phyloP scores from a whole-genome alignment of 164 flowering plant species.

The Taxillus chinensis region DNA sequence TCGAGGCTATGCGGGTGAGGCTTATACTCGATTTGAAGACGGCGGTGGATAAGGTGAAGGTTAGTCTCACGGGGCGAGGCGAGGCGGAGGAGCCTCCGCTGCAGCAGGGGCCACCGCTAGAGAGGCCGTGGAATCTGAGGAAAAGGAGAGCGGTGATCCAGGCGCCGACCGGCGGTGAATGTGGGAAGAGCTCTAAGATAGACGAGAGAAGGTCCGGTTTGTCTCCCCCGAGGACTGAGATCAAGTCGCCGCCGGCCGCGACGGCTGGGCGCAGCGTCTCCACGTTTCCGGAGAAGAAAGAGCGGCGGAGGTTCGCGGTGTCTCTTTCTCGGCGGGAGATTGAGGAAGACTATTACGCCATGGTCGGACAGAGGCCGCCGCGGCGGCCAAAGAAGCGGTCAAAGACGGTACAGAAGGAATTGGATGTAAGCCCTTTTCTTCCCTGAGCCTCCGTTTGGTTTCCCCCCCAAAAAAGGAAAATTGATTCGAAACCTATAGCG shows the following conservation, averaged over 20 bases:
- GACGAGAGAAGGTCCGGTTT: conserved; percentile 12
- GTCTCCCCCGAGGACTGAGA: conserved; percentile 24
- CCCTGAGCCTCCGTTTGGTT: background rate
- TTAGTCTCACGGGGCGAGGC: conserved; percentile 25
- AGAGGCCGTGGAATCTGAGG: conserved; percentile 70
- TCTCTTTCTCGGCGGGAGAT: conserved; percentile 50
- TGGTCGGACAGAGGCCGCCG: conserved; percentile 47
- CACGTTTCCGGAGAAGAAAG: conserved; percentile 21
- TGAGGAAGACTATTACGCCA: conserved; percentile 56
- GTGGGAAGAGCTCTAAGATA: conserved; percentile 10
- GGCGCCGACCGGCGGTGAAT: conserved; percentile 24
- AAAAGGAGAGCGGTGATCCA: conserved; percentile 53
- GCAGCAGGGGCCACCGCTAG: conserved; percentile 11
- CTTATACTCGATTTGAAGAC: conserved; percentile 45
- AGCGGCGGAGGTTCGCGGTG: conserved; percentile 34
- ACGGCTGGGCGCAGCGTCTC: conserved; percentile 4
- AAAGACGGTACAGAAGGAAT: conserved; percentile 36
- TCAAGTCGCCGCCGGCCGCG: conserved; percentile 11
- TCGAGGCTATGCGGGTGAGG: conserved; percentile 50
- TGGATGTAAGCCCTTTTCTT: conserved; percentile 43
- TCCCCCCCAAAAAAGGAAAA: background rate
- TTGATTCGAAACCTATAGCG: too few relatives aligned
- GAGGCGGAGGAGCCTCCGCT: conserved; percentile 15
- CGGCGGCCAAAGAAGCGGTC: conserved; percentile 70
- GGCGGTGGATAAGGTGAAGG: conserved; percentile 45